phyloP scores from a whole-genome alignment of 2,329 filamentous ascomycete genomes.

The Botrytis byssoidea region DNA sequence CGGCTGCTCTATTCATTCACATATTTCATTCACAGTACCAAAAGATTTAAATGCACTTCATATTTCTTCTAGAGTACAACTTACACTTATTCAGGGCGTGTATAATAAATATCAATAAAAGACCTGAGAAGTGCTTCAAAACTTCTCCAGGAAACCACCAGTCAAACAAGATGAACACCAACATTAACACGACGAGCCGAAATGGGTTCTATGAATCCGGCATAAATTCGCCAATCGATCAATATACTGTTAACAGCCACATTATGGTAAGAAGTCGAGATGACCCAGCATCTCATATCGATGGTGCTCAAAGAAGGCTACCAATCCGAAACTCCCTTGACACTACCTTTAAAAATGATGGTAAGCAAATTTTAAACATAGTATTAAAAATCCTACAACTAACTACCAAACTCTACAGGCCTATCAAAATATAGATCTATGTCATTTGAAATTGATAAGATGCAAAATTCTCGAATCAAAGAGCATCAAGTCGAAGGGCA shows the following conservation, averaged over 20 bases:
- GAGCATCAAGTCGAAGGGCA: too few species aligned
- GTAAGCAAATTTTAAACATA: background rate
- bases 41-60: background rate
- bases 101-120: too few species aligned
- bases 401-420: background rate
- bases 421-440: too few species aligned
- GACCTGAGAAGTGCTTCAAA: background rate
- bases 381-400: rapidly evolving
- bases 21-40: background rate
- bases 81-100: too few species aligned
- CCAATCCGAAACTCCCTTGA: background rate
- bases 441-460: too few species aligned
- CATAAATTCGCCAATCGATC: background rate
- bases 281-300: background rate
- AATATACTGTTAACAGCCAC: background rate
- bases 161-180: background rate
- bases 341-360: background rate
- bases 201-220: background rate
- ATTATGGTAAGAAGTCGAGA: background rate
- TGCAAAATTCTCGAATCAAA: too few species aligned
- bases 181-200: background rate
- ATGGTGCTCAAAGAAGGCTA: background rate
- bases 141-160: background rate
- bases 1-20: background rate
- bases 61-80: background rate